phyloP scores from a whole-genome alignment of 2,329 filamentous ascomycete species.

The Botryotinia convoluta region DNA sequence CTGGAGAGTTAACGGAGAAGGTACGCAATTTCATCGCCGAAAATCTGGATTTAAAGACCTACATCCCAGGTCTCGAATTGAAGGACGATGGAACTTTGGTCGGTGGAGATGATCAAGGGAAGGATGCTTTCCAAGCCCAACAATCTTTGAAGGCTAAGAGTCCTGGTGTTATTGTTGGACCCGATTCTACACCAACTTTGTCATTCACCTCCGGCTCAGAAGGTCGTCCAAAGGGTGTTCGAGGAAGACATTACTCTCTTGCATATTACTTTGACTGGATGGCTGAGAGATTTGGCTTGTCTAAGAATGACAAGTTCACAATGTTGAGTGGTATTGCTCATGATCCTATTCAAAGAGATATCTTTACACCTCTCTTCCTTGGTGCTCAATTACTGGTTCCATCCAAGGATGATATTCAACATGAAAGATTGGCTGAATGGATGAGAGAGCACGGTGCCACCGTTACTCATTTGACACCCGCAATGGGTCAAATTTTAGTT shows the following conservation, averaged over 20 bases:
- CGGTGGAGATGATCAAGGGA: slow-evolving; percentile 65
- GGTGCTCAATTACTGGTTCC: slow-evolving; percentile 78
- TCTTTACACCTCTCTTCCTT: slow-evolving; percentile 87
- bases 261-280: slow-evolving; percentile 93
- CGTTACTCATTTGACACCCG: slow-evolving; percentile 86
- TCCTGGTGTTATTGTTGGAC: slow-evolving; percentile 76
- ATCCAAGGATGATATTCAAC: slow-evolving; percentile 76
- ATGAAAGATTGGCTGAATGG: slow-evolving; percentile 87
- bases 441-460: slow-evolving; percentile 72
- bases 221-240: slow-evolving; percentile 81
- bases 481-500: slow-evolving; percentile 94
- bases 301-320: slow-evolving; percentile 71
- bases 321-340: slow-evolving; percentile 84
- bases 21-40: slow-evolving; percentile 67
- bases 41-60: slow-evolving; percentile 68
- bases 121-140: slow-evolving; percentile 62
- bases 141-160: slow-evolving; percentile 51
- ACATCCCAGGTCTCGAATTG: slow-evolving; percentile 72
- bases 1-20: slow-evolving; percentile 57
- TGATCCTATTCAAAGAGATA: slow-evolving; percentile 68
- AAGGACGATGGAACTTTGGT: slow-evolving; percentile 66
- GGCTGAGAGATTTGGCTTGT: slow-evolving; percentile 75
- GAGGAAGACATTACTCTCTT: slow-evolving; percentile 81
- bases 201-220: slow-evolving; percentile 73
- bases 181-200: slow-evolving; percentile 77